Evolutionary conservation across 2,329 filamentous ascomycete species (phyloP).

Genomic region (Alternaria sp.): DNA sequence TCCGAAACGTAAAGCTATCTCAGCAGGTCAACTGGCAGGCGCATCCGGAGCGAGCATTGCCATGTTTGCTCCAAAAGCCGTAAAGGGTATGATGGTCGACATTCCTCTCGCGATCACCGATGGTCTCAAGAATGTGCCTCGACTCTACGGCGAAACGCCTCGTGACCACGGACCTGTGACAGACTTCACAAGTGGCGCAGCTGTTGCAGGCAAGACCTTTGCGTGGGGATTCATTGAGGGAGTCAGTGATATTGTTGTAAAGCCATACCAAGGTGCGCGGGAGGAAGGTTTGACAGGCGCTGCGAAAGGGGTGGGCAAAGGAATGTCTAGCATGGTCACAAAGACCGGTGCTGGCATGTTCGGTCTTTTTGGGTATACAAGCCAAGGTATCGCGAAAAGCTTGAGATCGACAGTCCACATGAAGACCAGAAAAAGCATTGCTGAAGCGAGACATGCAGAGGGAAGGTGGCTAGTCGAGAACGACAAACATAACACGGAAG

Average conservation of each 20-base stretch:
- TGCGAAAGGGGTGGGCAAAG: constrained; percentile 46
- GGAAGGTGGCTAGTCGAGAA: background rate
- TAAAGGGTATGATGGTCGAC: constrained; percentile 65
- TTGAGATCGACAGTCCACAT: background rate
- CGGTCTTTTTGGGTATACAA: constrained; percentile 26
- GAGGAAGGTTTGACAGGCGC: constrained; percentile 70
- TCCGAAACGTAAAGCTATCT: background rate
- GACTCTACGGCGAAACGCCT: constrained; percentile 80
- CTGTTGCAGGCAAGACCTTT: constrained; percentile 76
- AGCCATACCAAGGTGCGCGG: constrained; percentile 71
- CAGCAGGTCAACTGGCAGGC: constrained; percentile 9
- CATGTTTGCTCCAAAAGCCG: constrained; percentile 15
- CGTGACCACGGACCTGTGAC: constrained; percentile 76
- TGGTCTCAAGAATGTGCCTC: constrained; percentile 84
- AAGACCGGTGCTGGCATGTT: constrained; percentile 28
- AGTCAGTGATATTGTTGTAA: constrained; percentile 76
- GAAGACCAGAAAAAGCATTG: background rate
- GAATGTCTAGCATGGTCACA: constrained; percentile 21
- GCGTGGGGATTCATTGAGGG: constrained; percentile 78
- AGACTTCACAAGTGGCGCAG: constrained; percentile 73
- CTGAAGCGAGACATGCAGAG: background rate
- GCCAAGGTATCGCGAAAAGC: background rate
- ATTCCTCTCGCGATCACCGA: constrained; percentile 58
- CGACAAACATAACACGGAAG: background rate
- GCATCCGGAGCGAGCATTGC: constrained; percentile 22